Conservation (phyloP, 129 eudicot species). For the Pittosporum tobira region DNA sequence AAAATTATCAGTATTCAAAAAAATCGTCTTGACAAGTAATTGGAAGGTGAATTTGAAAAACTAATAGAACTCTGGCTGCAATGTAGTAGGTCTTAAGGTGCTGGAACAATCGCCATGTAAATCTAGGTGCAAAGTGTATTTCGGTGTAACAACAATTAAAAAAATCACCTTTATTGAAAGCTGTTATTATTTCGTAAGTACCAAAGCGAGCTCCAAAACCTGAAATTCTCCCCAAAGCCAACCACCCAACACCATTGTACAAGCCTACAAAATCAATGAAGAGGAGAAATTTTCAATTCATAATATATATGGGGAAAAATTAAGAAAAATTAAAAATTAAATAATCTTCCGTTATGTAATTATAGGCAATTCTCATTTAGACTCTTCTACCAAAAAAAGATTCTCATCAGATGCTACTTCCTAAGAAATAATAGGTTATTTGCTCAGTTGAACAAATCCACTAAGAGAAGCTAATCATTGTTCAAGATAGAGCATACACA, state of each 20-base stretch:
- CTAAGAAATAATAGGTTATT: too few relatives aligned
- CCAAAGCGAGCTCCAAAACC: slow-evolving; percentile 86
- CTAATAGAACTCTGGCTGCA: too few relatives aligned
- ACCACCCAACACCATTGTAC: slow-evolving; percentile 77
- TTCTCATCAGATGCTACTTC: too few relatives aligned
- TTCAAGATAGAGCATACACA: not conserved
- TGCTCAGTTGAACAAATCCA: too few relatives aligned
- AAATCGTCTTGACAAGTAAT: too few relatives aligned
- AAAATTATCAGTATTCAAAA: not conserved
- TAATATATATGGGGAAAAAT: not conserved
- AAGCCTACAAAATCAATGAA: slow-evolving; percentile 50
- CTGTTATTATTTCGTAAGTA: slow-evolving; percentile 77
- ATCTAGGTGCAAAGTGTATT: not conserved
- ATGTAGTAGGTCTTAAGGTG: too few relatives aligned
- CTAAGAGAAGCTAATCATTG: too few relatives aligned
- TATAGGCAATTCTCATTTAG: too few relatives aligned
- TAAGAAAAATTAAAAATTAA: not conserved
- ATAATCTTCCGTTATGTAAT: not conserved
- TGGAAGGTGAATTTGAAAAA: too few relatives aligned
- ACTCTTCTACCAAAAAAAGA: too few relatives aligned
- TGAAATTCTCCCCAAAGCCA: slow-evolving; percentile 57
- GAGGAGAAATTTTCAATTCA: not conserved
- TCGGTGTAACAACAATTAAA: slow-evolving; percentile 16
- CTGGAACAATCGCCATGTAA: not conserved
- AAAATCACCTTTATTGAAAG: slow-evolving; percentile 75